Percentiles rank a stretch among this genome's conserved stretches.
Evolutionary conservation across 2,329 filamentous ascomycete species (phyloP).

Genomic region (Emericellopsis cladophorae): DNA sequence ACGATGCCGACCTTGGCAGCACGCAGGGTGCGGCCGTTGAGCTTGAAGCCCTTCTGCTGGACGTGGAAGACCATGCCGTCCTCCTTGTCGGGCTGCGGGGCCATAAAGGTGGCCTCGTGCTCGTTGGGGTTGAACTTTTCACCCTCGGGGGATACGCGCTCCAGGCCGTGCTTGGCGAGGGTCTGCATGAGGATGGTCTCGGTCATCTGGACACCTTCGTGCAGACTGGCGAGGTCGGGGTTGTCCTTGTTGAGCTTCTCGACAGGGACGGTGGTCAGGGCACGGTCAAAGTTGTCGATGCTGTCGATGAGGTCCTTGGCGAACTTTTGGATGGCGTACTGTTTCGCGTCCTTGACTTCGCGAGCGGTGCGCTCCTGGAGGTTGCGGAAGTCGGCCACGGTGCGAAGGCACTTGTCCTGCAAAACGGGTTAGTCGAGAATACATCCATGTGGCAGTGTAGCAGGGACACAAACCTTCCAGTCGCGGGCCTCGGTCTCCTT

Average conservation of each 20-base stretch:
- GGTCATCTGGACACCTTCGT: slow-evolving; percentile 92
- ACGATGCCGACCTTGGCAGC: slow-evolving; percentile 95
- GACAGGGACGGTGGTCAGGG: slow-evolving; percentile 63
- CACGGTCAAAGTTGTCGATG: slow-evolving; percentile 95
- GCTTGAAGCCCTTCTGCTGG: slow-evolving; percentile 89
- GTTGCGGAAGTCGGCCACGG: slow-evolving; percentile 94
- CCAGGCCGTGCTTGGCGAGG: slow-evolving; percentile 85
- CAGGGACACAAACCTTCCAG: slow-evolving; percentile 56
- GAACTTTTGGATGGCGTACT: slow-evolving; percentile 94
- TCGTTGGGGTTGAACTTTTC: slow-evolving; percentile 93
- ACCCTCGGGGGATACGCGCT: slow-evolving; percentile 71
- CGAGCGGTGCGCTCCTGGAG: slow-evolving; percentile 89
- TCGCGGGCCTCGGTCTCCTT: slow-evolving; percentile 49
- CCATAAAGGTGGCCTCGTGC: slow-evolving; percentile 95
- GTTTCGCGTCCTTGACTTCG: slow-evolving; percentile 74
- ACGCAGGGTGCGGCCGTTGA: slow-evolving; percentile 81
- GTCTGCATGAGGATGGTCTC: slow-evolving; percentile 78
- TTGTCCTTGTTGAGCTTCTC: slow-evolving; percentile 52
- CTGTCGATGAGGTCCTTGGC: slow-evolving; percentile 89
- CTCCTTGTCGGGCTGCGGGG: slow-evolving; percentile 75
- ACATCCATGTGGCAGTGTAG: no score
- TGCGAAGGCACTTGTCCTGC: slow-evolving; percentile 89
- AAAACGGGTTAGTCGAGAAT: background rate
- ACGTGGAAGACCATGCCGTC: slow-evolving; percentile 83
- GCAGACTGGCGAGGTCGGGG: slow-evolving; percentile 66